Conservation (phyloP, 179 eudicot genomes). For the Monotropa hypopitys region DNA sequence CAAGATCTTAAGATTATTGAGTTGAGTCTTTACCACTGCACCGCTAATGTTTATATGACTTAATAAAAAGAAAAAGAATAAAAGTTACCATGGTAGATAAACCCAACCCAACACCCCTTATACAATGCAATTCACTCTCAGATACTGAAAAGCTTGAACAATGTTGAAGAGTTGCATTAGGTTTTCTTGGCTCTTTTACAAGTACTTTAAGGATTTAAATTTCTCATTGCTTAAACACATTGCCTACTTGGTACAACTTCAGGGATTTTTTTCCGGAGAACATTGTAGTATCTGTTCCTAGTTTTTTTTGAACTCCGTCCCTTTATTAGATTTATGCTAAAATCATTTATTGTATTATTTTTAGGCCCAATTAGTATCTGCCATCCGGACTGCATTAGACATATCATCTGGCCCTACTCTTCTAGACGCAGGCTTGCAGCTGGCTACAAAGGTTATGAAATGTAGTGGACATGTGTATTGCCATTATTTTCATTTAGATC, state of each 20-base stretch:
- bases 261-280: not conserved
- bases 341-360: not conserved
- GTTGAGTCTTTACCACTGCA: no score
- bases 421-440: slow-evolving; percentile 86
- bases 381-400: slow-evolving; percentile 89
- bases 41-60: not conserved
- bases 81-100: not conserved
- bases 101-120: not conserved
- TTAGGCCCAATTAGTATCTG: slow-evolving; percentile 94
- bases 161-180: not conserved
- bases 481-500: slow-evolving; percentile 5
- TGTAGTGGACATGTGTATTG: not conserved
- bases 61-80: not conserved
- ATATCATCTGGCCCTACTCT: slow-evolving; percentile 77
- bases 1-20: no score
- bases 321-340: not conserved
- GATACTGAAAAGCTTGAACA: not conserved
- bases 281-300: not conserved
- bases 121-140: not conserved
- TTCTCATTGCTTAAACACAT: not conserved
- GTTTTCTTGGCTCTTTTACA: not conserved
- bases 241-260: not conserved
- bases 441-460: slow-evolving; percentile 78
- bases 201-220: not conserved
- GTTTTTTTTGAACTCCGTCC: not conserved